Base-by-base conservation (phyloP, 208 protist species). In the Trypanosoma vivax region DNA sequence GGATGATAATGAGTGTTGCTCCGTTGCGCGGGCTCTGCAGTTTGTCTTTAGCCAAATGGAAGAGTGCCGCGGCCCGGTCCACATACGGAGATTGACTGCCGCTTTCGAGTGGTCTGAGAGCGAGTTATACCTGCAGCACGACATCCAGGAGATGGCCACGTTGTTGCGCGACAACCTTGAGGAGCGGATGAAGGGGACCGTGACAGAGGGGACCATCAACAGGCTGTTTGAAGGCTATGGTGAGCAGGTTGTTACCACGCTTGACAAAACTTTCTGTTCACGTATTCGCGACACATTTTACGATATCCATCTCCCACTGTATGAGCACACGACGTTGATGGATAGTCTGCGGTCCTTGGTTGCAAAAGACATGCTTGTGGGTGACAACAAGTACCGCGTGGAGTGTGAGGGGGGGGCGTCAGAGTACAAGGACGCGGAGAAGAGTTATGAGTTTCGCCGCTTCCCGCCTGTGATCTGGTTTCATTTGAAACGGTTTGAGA, bases 401-500 rank as follows among this genome's bases (percentile, higher is more conserved):
- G 92, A 96, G 69, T 50, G 63, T 31, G 66, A 74, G 37, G 92
- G 84, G 13, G 66, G 70, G 67, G 62, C 68, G 45, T 64, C 68
- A 6, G 70, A 87, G 65, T 94, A 94, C 73, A 94, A 87, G 75
- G 83, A 90, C 31, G 87, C 87, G 19, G 73, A 87, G 65, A 90
- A 84, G 59, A 74, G 76, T 37, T 87, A 89, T 54, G 59, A 63
- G 29, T 91, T 85, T 56, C 64, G 74, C 30, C 63, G 74, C 38
- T 93, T 96, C 50, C 85, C 92, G 7, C 77, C 83, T 33, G 83
- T 96, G 18, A 82, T 85, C 27, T 84, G 81, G 70, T 80, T 97
- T 37, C 87, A 95, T 47, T 49, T 97, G 31, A 97, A 95, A 60
- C 79, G 92, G 50, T 97, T 96, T 61, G 82, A 92, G 24, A 91